Evolutionary conservation across 495 filamentous ascomycete species (phyloP), one percentile per base, ranked within the genome.

Genomic region (Annulohypoxylon stygium): DNA sequence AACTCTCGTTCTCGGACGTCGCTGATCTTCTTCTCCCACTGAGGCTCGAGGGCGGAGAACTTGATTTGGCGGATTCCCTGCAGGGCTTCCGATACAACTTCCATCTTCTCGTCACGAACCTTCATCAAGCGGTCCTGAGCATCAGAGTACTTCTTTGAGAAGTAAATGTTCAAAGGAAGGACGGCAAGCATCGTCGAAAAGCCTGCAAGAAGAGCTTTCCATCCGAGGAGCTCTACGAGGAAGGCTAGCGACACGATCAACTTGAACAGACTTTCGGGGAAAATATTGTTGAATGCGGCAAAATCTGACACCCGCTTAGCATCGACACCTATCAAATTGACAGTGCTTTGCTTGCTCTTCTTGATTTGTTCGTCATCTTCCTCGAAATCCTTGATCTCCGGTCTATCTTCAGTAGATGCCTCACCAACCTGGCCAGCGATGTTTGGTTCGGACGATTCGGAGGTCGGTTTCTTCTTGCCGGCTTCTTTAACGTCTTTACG

Each of bases 11-110:
- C 86, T 73, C 93, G 86, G 25, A 88, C 87, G 6, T 83, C 83
- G n/a, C 81, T 77, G 61, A 97, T 93, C 62, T 89, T 90, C n/a
- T 85, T 80, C 79, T 95, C 87, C 93, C 93, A 97, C 68, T 92
- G 88, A 14, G 83, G 78, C 76, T 97, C 93, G n/a, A 93, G 78
- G 9, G 93, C 93, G 0, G 92, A 92, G 72, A 97, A 95, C 73
- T 97, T 97, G 78, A 97, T 93, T 76, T 97, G 93, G 5, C 93
- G 87, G 62, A 97, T 95, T 39, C 91, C 93, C 70, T 93, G 90
- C 0, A 97, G 81, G 0, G 92, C 93, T 78, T 97, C 93, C 0
- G 92, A 93, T 11, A 97, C 86, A 0, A 94, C 85, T 0, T 86
- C 89, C 85, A 94, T 88, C 75, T 95, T 95, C 50, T 88, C 83